Evolutionary conservation across 352 stramenopile genomes (phyloP).

Genomic region (Phytophthora kernoviae): DNA sequence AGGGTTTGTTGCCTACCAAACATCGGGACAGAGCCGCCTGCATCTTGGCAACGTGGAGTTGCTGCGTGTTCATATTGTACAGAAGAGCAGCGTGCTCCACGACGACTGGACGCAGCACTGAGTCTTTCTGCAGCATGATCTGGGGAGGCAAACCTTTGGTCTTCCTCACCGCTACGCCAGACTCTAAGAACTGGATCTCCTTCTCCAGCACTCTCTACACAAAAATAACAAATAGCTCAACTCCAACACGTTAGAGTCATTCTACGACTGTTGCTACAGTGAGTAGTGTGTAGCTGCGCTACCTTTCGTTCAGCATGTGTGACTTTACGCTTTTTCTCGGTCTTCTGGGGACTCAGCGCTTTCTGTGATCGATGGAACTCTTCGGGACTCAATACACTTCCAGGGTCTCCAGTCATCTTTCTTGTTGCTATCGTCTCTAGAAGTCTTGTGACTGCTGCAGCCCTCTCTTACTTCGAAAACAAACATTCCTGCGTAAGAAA

Average conservation of each 20-base stretch:
- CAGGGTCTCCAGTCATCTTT: too few relatives aligned
- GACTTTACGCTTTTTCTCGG: conserved; percentile 1
- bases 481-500: too few relatives aligned
- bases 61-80: conserved; percentile 19
- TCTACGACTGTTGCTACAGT: too few relatives aligned
- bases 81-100: conserved; percentile 9
- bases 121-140: conserved; percentile 17
- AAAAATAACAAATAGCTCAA: neutral
- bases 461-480: too few relatives aligned
- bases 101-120: conserved; percentile 10
- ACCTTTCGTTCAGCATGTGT: neutral
- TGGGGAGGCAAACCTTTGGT: conserved; percentile 9
- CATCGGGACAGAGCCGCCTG: conserved; percentile 28
- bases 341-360: conserved; percentile 4
- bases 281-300: too few relatives aligned
- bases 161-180: conserved; percentile 24
- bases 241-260: conserved; percentile 1
- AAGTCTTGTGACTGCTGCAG: too few relatives aligned
- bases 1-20: conserved; percentile 2
- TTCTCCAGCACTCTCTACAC: conserved; percentile 16
- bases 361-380: neutral
- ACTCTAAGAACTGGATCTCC: conserved; percentile 27
- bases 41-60: conserved; percentile 26
- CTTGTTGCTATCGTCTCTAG: too few relatives aligned
- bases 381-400: too few relatives aligned